Base-by-base conservation (phyloP, 2,329 filamentous ascomycete species). In the Sporothrix sp. region DNA sequence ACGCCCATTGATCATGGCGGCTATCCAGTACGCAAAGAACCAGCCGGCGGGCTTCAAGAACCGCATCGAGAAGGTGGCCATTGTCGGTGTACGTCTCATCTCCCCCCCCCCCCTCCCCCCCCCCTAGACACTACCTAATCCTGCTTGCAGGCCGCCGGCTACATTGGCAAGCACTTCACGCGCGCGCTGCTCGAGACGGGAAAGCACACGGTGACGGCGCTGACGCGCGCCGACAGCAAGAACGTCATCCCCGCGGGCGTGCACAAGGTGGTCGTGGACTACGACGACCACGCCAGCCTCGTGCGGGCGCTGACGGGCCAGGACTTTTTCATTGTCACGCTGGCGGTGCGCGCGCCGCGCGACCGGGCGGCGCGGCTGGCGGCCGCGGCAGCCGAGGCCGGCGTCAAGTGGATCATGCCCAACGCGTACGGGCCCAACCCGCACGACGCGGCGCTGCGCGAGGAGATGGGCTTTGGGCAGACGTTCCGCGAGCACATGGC, bases 201-300 rank as follows among this genome's bases (percentile, higher is more conserved):
- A 49, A 68, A 69, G 40, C 71, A 75, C 59, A 69, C 57, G 13
- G 61, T 79, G 53, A 78, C 74, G 1, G 72, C 72, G 53, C 61
- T 79, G 36, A 71, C 70, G 2, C 73, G 75, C 39, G 48, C 55
- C 2, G 68, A 66, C 27, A 73, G 71, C 56, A 67, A 60, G 3
- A 63, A 56, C 52, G 65, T 57, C 0, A 61, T 76, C 3, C 71
- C 70, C 7, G 55, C 59, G 0, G 70, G 63, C 18, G 38, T 74
- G 39, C 57, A 59, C 4, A 59, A 69, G 32, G 66, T 63, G 20
- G 61, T 58, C 21, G 61, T 75, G 52, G 63, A 78, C 64, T 63
- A 64, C 50, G 55, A 54, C 44, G 54, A 62, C 52, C 56, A 59
- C 37, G 37, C 39, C 23, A 48, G 61, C 39, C 40, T 58, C 10